Evolutionary conservation across 2,329 filamentous ascomycete genomes (phyloP).

Genomic region (Trichoderma polysporum): DNA sequence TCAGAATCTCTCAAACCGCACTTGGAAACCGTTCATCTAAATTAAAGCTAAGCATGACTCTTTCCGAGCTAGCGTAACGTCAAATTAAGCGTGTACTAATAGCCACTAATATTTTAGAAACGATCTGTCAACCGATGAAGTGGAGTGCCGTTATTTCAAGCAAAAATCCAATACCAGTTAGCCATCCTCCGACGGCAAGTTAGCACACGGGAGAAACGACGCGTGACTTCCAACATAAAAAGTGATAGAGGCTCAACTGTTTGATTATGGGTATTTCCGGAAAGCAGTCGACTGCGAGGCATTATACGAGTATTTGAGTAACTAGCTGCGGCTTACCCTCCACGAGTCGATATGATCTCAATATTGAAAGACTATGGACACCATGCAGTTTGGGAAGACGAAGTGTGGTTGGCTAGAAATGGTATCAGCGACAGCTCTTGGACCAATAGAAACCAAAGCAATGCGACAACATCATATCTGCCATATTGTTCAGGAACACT

Average conservation of each 20-base stretch:
- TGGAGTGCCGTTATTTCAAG: background rate
- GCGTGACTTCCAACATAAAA: background rate
- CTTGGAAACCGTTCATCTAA: background rate
- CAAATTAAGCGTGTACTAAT: background rate
- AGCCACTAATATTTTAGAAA: background rate
- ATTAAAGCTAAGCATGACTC: background rate
- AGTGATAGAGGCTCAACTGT: too few relatives aligned
- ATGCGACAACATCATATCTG: background rate
- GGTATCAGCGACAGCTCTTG: background rate
- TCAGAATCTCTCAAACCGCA: background rate
- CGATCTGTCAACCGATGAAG: background rate
- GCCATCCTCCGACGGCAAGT: background rate
- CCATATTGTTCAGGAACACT: background rate
- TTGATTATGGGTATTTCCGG: background rate
- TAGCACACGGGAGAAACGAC: background rate
- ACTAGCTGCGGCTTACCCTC: background rate
- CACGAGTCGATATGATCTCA: background rate
- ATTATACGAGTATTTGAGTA: background rate
- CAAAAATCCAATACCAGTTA: background rate
- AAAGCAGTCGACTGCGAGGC: background rate
- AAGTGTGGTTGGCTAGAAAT: background rate
- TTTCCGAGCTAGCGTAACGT: background rate
- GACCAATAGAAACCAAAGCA: slow-evolving; percentile 14
- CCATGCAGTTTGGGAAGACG: background rate
- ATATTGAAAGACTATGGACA: background rate